Conservation (phyloP, 2,329 filamentous ascomycete species). For the Phoma sp. region DNA sequence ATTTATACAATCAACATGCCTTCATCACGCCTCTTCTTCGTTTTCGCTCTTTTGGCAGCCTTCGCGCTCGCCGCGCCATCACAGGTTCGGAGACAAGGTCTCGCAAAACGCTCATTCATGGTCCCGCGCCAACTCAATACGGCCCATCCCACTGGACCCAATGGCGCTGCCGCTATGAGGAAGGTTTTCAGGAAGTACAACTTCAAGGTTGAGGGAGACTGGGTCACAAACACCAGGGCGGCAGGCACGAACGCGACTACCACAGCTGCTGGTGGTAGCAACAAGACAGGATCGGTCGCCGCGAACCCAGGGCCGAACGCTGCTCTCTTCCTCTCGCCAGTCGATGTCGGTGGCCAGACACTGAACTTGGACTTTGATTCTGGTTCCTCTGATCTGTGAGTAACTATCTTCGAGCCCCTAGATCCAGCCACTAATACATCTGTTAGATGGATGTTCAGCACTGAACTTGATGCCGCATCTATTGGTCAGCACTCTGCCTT, state of each 20-base stretch:
- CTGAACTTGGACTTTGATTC: slow-evolving; percentile 76
- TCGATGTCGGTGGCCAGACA: slow-evolving; percentile 72
- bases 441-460: slow-evolving; percentile 72
- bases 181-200: slow-evolving; percentile 74
- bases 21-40: slow-evolving; percentile 46
- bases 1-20: slow-evolving; percentile 45
- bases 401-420: not conserved
- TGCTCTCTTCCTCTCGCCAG: slow-evolving; percentile 72
- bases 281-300: slow-evolving; percentile 63
- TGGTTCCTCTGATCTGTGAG: slow-evolving; percentile 74
- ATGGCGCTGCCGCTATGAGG: slow-evolving; percentile 67
- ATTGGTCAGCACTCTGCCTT: slow-evolving; percentile 62
- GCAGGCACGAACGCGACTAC: slow-evolving; percentile 51
- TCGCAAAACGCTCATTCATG: slow-evolving; percentile 66
- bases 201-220: slow-evolving; percentile 39
- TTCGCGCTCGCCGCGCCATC: slow-evolving; percentile 56
- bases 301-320: slow-evolving; percentile 71
- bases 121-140: slow-evolving; percentile 64
- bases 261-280: slow-evolving; percentile 33
- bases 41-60: slow-evolving; percentile 58
- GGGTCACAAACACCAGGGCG: slow-evolving; percentile 29
- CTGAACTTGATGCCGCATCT: slow-evolving; percentile 56
- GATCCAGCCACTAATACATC: slow-evolving; percentile 17
- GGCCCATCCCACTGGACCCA: slow-evolving; percentile 56
- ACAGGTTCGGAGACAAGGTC: slow-evolving; percentile 35